Evolutionary conservation across 352 stramenopile species (phyloP).

Genomic region (Phytopythium delawarense): DNA sequence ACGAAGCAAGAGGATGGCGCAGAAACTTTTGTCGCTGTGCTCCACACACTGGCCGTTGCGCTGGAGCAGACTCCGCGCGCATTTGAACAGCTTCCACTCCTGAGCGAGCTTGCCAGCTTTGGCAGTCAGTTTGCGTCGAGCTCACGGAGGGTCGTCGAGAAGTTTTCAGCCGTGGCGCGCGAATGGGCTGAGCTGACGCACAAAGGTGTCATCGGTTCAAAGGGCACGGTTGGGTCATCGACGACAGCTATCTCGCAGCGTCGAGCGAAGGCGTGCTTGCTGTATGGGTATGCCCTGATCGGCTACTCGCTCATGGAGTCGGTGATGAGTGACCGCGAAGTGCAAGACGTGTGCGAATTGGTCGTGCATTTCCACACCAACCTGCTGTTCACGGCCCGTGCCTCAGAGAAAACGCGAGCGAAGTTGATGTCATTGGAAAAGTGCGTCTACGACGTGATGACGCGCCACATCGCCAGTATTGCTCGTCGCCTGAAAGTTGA

Average conservation of each 20-base stretch:
- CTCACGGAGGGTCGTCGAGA: too few species aligned
- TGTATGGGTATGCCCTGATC: constrained; percentile 41
- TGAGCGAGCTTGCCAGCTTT: constrained; percentile 31
- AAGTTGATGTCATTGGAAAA: constrained; percentile 3
- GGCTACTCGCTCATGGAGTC: constrained; percentile 18
- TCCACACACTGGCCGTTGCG: constrained; percentile 14
- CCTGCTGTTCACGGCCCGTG: background rate
- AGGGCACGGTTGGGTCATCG: constrained; percentile 1
- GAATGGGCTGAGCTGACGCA: too few species aligned
- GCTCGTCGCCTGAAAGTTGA: too few species aligned
- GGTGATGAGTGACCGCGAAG: background rate
- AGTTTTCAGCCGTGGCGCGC: constrained; percentile 1
- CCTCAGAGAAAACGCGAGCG: background rate
- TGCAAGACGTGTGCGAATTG: constrained; percentile 35
- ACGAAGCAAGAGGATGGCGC: constrained; percentile 1
- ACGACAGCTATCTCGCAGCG: constrained; percentile 18
- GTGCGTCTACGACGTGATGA: constrained; percentile 33
- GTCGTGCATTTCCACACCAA: constrained; percentile 40
- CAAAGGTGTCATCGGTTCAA: too few species aligned
- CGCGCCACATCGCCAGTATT: constrained; percentile 13
- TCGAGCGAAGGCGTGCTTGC: constrained; percentile 32
- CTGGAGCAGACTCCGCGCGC: constrained; percentile 24
- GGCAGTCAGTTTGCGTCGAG: constrained; percentile 22
- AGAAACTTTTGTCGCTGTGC: constrained; percentile 17
- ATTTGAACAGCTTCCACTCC: constrained; percentile 26